These are phyloP conservation scores for Pseudogymnoascus sp. DNA, from an alignment of 2,329 filamentous ascomycete species.

Conservation along the genomic window DNA sequence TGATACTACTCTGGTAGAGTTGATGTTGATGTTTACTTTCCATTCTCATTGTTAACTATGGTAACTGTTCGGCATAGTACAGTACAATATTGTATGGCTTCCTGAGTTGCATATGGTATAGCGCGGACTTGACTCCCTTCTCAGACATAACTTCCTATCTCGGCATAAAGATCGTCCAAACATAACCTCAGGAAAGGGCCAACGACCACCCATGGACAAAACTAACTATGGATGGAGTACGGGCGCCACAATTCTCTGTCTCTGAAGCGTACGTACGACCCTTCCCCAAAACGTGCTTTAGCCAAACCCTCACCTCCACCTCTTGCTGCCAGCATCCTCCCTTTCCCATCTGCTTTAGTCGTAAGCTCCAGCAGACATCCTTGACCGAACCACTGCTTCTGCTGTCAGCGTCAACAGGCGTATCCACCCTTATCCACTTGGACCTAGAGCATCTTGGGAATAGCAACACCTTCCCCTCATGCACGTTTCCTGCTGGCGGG, in stretches of 20 bases:
- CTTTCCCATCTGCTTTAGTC: background rate
- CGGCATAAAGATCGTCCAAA: background rate
- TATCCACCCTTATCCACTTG: background rate
- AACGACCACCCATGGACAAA: background rate
- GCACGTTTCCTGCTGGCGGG: background rate
- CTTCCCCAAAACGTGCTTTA: background rate
- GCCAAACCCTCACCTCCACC: background rate
- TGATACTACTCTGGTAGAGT: background rate
- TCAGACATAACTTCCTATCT: background rate
- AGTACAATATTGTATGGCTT: background rate
- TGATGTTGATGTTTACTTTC: background rate
- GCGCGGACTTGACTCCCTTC: background rate
- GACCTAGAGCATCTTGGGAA: slow-evolving; percentile 1
- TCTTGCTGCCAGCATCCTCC: background rate
- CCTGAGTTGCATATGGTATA: background rate
- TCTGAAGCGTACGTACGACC: too few relatives aligned
- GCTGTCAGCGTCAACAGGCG: background rate
- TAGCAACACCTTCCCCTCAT: background rate
- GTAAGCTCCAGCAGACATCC: background rate
- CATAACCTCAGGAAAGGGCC: background rate
- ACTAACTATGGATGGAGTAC: background rate
- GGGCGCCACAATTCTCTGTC: too few relatives aligned
- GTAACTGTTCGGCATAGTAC: background rate
- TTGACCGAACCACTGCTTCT: background rate
- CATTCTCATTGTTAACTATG: background rate